Evolutionary conservation across 2,329 filamentous ascomycete genomes (phyloP), one percentile per base, ranked within the genome.

Genomic region (Bipolaris cookei): DNA sequence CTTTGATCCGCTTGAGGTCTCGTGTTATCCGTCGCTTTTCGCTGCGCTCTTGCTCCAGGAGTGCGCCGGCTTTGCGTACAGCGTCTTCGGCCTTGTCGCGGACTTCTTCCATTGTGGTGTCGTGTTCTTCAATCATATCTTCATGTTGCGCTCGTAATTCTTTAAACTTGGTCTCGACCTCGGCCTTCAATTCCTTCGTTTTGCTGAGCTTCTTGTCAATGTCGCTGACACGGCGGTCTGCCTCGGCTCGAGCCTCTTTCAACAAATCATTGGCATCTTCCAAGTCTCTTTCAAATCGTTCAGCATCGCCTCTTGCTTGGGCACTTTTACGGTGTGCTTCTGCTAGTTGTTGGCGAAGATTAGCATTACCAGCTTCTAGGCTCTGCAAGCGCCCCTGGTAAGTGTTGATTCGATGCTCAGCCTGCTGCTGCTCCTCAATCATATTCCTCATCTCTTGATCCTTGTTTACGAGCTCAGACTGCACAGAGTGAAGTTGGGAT

Each of bases 21-120:
- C 69, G 73, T 1, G 56, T 44, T 14, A 70, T 41, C 23, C 67
- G 63, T 32, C 63, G 64, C 61, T 72, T 76, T 45, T 75, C 73
- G 34, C 53, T 68, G 23, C 72, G 64, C 51, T 76, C 72, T n/a
- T 70, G 67, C 21, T 73, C 64, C 3, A 76, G 64, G 5, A 76
- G 57, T 8, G 64, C 60, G 35, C 69, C 68, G 3, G 69, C 67
- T 58, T 75, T 76, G 47, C 70, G 65, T 2, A 76, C 66, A 3
- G 70, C 73, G 42, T 76, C 73, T 53, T 76, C 73, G 4, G 74
- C 73, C 34, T 70, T 76, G 8, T 68, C 64, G 18, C 71, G 72
- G 11, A 74, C 63, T 23, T 71, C 65, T 47, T 71, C 66, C 23
- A 73, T 45, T 39, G 66, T 62, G 2, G 63, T 55, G 46, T 71